phyloP scores from a whole-genome alignment of 805 yeast species.

The Myxozyma neglecta region DNA sequence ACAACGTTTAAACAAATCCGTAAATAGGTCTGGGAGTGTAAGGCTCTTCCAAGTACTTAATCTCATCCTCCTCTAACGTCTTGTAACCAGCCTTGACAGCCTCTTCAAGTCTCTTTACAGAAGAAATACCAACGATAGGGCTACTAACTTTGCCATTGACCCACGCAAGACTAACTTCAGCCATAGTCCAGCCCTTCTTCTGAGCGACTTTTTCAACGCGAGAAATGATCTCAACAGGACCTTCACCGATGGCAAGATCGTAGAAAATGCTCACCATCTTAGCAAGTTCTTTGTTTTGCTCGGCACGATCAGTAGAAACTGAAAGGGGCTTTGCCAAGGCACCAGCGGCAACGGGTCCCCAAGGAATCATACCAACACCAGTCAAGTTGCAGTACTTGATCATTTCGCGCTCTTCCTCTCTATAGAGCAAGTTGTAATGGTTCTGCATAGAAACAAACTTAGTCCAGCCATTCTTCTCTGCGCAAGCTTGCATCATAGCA shows the following conservation, averaged over 20 bases:
- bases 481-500: constrained; percentile 48
- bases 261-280: not conserved
- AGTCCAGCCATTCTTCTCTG: constrained; percentile 57
- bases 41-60: constrained; percentile 39
- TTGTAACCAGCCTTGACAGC: constrained; percentile 48
- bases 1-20: not conserved
- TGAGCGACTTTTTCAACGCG: constrained; percentile 54
- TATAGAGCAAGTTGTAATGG: constrained; percentile 53
- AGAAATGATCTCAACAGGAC: constrained; percentile 39
- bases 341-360: constrained; percentile 61
- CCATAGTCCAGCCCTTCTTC: constrained; percentile 52
- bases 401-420: constrained; percentile 67
- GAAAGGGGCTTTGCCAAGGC: constrained; percentile 36
- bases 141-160: constrained; percentile 49
- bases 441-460: constrained; percentile 62
- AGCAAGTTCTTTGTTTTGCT: not conserved
- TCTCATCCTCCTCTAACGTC: constrained; percentile 45
- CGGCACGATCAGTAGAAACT: not conserved
- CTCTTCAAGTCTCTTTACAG: constrained; percentile 53
- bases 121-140: constrained; percentile 59
- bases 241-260: not conserved
- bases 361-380: constrained; percentile 59
- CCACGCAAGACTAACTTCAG: constrained; percentile 56
- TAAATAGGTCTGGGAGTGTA: constrained; percentile 18
- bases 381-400: constrained; percentile 53